These are phyloP conservation scores for Lenwebbia sp. DNA, from an alignment of 345 rosid species.

Conservation along the genomic window DNA sequence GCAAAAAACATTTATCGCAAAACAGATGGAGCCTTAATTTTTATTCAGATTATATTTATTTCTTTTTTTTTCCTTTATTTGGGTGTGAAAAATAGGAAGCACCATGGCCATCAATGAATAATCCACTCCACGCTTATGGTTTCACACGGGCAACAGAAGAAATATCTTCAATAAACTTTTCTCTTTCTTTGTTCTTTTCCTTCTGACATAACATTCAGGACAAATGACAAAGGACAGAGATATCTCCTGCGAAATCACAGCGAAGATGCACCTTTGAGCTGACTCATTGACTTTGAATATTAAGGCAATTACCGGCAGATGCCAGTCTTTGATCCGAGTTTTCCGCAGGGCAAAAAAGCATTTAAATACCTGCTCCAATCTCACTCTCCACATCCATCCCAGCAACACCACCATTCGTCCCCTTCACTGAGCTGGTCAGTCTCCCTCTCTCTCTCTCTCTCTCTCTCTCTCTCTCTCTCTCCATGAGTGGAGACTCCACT, in stretches of 20 bases:
- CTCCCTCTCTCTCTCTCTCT: background rate
- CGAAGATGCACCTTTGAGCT: background rate
- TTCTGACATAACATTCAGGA: background rate
- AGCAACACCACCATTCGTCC: background rate
- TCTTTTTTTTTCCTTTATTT: background rate
- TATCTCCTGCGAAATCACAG: background rate
- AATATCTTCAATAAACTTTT: background rate
- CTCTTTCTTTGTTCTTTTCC: background rate
- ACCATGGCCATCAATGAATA: background rate
- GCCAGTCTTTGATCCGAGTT: background rate
- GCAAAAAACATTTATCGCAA: too few species aligned
- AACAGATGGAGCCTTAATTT: too few species aligned
- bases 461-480: background rate
- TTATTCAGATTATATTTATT: too few species aligned
- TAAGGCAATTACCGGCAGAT: background rate
- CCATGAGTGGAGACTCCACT: background rate
- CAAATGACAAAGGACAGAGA: too few species aligned
- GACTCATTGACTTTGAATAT: background rate
- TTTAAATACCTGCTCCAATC: background rate
- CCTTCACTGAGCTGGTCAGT: background rate
- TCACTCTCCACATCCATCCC: background rate
- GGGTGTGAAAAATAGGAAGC: background rate
- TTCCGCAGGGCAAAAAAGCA: background rate
- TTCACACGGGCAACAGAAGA: background rate
- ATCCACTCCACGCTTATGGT: background rate